These are phyloP conservation scores for Sporothrix globosa DNA, from an alignment of 2,329 filamentous ascomycete genomes.

Conservation along the genomic window DNA sequence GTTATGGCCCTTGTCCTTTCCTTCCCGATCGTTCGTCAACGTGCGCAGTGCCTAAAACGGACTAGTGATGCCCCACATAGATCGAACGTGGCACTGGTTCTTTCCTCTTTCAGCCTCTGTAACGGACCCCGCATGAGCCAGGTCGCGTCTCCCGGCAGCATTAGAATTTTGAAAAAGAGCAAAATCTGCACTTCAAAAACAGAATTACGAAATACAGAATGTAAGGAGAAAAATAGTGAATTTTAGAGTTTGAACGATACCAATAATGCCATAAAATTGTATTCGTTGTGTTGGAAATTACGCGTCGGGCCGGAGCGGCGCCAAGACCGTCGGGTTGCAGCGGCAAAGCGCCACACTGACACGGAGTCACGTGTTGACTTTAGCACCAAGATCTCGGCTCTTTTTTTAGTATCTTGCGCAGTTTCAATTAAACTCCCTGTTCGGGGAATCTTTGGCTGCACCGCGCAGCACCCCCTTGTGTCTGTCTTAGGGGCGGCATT, in stretches of 20 bases:
- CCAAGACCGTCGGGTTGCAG: conserved; percentile 20
- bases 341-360: conserved; percentile 32
- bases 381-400: conserved; percentile 21
- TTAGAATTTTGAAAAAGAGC: background rate
- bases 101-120: conserved; percentile 23
- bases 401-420: conserved; percentile 16
- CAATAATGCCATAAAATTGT: background rate
- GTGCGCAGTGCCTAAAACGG: conserved; percentile 3
- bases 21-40: conserved; percentile 31
- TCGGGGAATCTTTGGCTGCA: background rate
- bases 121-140: conserved; percentile 32
- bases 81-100: background rate
- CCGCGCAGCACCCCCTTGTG: conserved; percentile 15
- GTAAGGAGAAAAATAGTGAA: rapidly evolving
- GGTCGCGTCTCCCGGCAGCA: conserved; percentile 34
- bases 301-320: conserved; percentile 32
- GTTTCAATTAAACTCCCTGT: conserved; percentile 21
- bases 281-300: background rate
- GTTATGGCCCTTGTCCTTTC: conserved; percentile 23
- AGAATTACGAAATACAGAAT: background rate
- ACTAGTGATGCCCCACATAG: conserved; percentile 18
- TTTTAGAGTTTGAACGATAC: background rate
- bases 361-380: conserved; percentile 36
- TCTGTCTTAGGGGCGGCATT: conserved; percentile 4
- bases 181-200: background rate